A percentile compares a stretch with the other conserved stretches of the same genome.
These are phyloP conservation scores for Sporothrix dimorphospora DNA, from an alignment of 2,329 filamentous ascomycete genomes.

Conservation along the genomic window DNA sequence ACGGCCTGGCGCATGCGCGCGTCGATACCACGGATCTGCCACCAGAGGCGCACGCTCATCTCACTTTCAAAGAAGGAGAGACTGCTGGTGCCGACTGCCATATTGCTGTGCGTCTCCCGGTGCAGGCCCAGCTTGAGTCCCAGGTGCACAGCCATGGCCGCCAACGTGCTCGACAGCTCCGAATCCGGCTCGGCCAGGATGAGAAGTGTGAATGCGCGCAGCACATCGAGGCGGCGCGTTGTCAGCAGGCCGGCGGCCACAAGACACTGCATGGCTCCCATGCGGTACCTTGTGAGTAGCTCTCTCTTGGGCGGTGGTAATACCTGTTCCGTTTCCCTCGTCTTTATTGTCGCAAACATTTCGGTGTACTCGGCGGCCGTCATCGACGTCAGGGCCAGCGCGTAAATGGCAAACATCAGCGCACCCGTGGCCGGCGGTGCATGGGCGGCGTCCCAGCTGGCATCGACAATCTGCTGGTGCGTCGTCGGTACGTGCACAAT, in stretches of 20 bases:
- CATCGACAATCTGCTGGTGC: slow-evolving; percentile 40
- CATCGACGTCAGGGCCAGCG: slow-evolving; percentile 36
- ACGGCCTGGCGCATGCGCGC: slow-evolving; percentile 40
- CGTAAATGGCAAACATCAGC: slow-evolving; percentile 39
- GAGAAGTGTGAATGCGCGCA: slow-evolving; percentile 40
- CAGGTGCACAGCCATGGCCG: slow-evolving; percentile 35
- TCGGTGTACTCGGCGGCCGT: slow-evolving; percentile 27
- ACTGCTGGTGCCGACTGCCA: slow-evolving; percentile 45
- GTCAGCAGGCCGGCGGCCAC: slow-evolving; percentile 37
- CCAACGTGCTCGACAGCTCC: slow-evolving; percentile 37
- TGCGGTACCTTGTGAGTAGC: slow-evolving; percentile 37
- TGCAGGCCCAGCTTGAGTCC: slow-evolving; percentile 45
- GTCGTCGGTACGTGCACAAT: slow-evolving; percentile 42
- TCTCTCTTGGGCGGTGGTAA: background rate
- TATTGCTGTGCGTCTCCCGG: slow-evolving; percentile 38
- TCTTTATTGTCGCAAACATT: slow-evolving; percentile 30
- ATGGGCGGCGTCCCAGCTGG: slow-evolving; percentile 36
- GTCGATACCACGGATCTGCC: slow-evolving; percentile 58
- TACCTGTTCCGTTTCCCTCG: background rate
- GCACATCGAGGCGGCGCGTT: slow-evolving; percentile 38
- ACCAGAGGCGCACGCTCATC: slow-evolving; percentile 58
- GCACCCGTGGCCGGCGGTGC: slow-evolving; percentile 35
- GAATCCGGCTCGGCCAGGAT: slow-evolving; percentile 40
- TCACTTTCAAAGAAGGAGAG: slow-evolving; percentile 57
- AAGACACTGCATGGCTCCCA: slow-evolving; percentile 37